phyloP scores from a whole-genome alignment of 2,329 filamentous ascomycete genomes.

The Neonectria sp. region DNA sequence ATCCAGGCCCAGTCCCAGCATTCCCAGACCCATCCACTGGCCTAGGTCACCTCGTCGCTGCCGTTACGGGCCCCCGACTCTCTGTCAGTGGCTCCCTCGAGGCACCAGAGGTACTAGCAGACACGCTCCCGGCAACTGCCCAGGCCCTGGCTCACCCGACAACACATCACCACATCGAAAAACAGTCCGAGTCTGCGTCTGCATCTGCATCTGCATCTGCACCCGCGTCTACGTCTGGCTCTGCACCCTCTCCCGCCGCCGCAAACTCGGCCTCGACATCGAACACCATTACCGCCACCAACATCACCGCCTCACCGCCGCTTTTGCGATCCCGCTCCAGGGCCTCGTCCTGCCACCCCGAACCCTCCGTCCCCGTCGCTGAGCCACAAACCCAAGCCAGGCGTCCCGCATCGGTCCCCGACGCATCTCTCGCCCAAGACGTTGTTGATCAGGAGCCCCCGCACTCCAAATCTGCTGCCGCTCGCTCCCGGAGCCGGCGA shows the following conservation, averaged over 20 bases:
- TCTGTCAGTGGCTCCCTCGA: constrained; percentile 9
- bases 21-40: constrained; percentile 33
- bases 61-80: constrained; percentile 29
- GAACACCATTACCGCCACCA: constrained; percentile 9
- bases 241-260: constrained; percentile 23
- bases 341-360: constrained; percentile 53
- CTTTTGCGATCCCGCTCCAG: constrained; percentile 51
- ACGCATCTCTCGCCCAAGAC: constrained; percentile 39
- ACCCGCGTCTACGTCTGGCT: constrained; percentile 18
- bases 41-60: constrained; percentile 10
- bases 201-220: constrained; percentile 29
- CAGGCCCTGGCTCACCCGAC: constrained; percentile 42
- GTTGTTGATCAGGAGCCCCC: constrained; percentile 40
- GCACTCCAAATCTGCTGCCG: constrained; percentile 45
- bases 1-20: constrained; percentile 40
- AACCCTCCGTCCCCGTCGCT: constrained; percentile 39
- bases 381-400: constrained; percentile 42
- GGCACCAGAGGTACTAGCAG: constrained; percentile 18
- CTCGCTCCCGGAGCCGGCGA: constrained; percentile 55
- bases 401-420: constrained; percentile 46
- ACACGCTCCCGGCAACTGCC: constrained; percentile 33
- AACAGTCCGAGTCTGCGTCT: constrained; percentile 41
- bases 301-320: constrained; percentile 36
- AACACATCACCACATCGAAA: constrained; percentile 48
- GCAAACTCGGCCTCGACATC: constrained; percentile 26